Evolutionary conservation across 768 basidiomycete genomes (phyloP).

Genomic region (Tephrocybe sp.): DNA sequence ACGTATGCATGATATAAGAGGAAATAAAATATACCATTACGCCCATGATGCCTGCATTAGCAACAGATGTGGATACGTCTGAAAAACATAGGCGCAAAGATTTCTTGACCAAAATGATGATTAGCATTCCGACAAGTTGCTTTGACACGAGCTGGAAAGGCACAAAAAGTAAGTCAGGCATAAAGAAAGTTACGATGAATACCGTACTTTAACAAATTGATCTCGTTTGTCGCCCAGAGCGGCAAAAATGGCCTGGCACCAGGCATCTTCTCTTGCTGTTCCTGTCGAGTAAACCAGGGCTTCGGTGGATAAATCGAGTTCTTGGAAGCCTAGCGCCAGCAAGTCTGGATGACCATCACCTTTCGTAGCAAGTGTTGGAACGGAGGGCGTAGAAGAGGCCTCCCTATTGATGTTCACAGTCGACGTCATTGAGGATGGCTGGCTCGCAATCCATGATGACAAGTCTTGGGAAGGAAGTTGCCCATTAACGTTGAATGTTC

Average conservation of each 20-base stretch:
- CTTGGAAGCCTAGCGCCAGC: constrained; percentile 77
- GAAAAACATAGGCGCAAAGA: constrained; percentile 46
- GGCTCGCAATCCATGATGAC: constrained; percentile 56
- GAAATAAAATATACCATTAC: constrained; percentile 54
- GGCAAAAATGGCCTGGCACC: constrained; percentile 64
- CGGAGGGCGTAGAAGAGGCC: background rate
- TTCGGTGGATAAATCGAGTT: constrained; percentile 76
- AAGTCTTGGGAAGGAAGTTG: constrained; percentile 72
- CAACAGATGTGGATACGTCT: constrained; percentile 46
- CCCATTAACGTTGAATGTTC: constrained; percentile 87
- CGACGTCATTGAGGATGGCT: constrained; percentile 1
- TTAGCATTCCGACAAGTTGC: constrained; percentile 83
- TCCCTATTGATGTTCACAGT: constrained; percentile 13
- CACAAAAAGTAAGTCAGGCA: background rate
- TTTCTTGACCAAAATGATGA: constrained; percentile 65
- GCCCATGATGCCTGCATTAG: constrained; percentile 76
- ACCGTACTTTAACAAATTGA: constrained; percentile 62
- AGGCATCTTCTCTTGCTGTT: constrained; percentile 65
- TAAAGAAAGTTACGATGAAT: background rate
- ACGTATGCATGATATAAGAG: background rate
- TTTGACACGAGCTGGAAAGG: constrained; percentile 38
- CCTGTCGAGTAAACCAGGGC: constrained; percentile 70
- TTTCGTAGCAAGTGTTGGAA: background rate
- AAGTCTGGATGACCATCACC: constrained; percentile 51
- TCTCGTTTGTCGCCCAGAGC: constrained; percentile 65